phyloP scores from a whole-genome alignment of 2,329 filamentous ascomycete genomes.

The Claviceps monticola region DNA sequence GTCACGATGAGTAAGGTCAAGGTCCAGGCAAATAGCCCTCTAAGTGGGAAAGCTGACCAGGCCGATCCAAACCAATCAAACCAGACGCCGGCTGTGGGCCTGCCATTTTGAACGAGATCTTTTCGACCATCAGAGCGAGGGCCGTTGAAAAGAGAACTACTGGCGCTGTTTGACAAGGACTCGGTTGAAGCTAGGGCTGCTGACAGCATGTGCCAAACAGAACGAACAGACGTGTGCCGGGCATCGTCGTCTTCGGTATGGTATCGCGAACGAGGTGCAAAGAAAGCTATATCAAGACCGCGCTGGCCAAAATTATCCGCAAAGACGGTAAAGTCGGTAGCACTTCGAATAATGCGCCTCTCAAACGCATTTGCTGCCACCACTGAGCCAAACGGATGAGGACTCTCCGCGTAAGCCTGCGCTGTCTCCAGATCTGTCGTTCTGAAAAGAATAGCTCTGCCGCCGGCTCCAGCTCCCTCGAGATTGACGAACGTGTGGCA shows the following conservation, averaged over 20 bases:
- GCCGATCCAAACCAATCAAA: constrained; percentile 78
- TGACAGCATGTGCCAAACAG: constrained; percentile 92
- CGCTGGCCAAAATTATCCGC: constrained; percentile 64
- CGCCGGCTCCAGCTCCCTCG: constrained; percentile 86
- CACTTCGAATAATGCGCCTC: constrained; percentile 61
- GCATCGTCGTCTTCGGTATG: constrained; percentile 84
- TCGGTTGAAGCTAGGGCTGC: constrained; percentile 63
- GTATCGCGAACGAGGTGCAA: constrained; percentile 71
- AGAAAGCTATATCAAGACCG: constrained; percentile 86
- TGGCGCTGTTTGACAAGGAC: constrained; percentile 54
- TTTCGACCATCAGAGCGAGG: constrained; percentile 37
- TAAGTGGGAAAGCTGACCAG: constrained; percentile 66
- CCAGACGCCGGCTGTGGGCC: constrained; percentile 64
- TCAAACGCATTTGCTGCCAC: constrained; percentile 76
- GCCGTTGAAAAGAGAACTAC: constrained; percentile 47
- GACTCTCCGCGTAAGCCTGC: constrained; percentile 55
- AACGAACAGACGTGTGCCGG: constrained; percentile 55
- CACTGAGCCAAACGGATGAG: constrained; percentile 72
- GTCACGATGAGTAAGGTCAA: constrained; percentile 69
- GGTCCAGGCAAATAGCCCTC: constrained; percentile 78
- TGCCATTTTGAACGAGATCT: constrained; percentile 52
- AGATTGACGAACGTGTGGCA: constrained; percentile 86
- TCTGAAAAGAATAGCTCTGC: constrained; percentile 75
- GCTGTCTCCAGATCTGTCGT: constrained; percentile 80
- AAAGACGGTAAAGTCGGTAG: constrained; percentile 84